Percentiles rank a stretch among this genome's conserved stretches.
Conservation (phyloP, 331 rosid genomes). For the Malus hybrid region DNA sequence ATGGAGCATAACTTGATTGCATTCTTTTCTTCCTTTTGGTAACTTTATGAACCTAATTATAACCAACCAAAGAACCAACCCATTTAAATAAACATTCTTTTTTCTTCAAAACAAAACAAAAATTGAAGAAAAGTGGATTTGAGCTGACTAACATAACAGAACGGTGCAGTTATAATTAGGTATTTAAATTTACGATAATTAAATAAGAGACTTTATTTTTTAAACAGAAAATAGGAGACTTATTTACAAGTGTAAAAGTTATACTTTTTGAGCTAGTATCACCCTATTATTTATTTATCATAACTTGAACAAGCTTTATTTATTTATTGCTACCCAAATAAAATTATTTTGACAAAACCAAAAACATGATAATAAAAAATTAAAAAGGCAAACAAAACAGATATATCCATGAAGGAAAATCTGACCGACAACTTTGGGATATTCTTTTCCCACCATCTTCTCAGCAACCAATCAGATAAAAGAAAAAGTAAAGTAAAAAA, state of each 20-base stretch:
- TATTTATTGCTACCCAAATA: background rate
- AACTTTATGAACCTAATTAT: background rate
- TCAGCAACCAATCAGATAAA: conserved; percentile 24
- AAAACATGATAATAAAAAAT: background rate
- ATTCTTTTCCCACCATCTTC: background rate
- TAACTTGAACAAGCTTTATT: background rate
- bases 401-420: background rate
- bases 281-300: background rate
- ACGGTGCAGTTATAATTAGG: too few relatives aligned
- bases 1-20: background rate
- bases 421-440: background rate
- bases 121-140: too few relatives aligned
- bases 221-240: too few relatives aligned
- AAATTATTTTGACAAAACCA: background rate
- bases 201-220: too few relatives aligned
- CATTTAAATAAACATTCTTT: background rate
- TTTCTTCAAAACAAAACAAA: too few relatives aligned
- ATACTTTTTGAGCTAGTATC: background rate
- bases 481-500: background rate
- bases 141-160: too few relatives aligned
- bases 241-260: too few relatives aligned
- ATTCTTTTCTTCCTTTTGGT: too few relatives aligned
- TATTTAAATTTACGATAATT: too few relatives aligned
- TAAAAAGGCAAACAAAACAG: background rate
- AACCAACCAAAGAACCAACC: background rate